Conservation (phyloP, 169 alveolate species). For the Amoebophrya sp. region DNA sequence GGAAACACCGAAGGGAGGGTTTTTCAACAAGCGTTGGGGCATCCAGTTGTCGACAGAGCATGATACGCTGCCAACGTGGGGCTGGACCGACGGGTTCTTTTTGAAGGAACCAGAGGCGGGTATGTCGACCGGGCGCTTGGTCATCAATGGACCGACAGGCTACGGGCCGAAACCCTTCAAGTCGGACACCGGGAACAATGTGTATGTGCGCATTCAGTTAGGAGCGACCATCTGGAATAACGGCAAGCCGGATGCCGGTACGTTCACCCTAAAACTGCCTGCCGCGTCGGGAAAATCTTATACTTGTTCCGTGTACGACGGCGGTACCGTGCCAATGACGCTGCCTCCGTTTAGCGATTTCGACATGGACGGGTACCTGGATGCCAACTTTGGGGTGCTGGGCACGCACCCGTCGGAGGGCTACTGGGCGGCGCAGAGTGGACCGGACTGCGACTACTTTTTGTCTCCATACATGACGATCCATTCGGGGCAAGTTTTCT, state of each 20-base stretch:
- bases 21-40: conserved; percentile 21
- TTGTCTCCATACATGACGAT: not conserved
- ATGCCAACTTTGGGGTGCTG: not conserved
- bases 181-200: conserved; percentile 12
- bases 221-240: conserved; percentile 23
- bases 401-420: not conserved
- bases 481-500: conserved; percentile 23
- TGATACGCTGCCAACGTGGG: not conserved
- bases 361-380: conserved; percentile 24
- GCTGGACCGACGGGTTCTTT: conserved; percentile 17
- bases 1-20: not conserved
- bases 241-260: conserved; percentile 15
- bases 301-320: not conserved
- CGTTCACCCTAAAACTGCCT: not conserved
- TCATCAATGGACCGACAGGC: conserved; percentile 17
- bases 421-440: conserved; percentile 15
- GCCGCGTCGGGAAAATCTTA: not conserved
- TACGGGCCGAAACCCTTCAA: conserved; percentile 35
- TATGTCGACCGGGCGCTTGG: not conserved
- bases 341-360: not conserved
- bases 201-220: conserved; percentile 25
- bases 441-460: conserved; percentile 16
- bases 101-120: not conserved
- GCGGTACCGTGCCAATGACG: not conserved
- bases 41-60: not conserved